Percentiles rank a stretch among this genome's conserved stretches.
phyloP scores from a whole-genome alignment of 2,329 filamentous ascomycete species.

The Eutypella sp. region DNA sequence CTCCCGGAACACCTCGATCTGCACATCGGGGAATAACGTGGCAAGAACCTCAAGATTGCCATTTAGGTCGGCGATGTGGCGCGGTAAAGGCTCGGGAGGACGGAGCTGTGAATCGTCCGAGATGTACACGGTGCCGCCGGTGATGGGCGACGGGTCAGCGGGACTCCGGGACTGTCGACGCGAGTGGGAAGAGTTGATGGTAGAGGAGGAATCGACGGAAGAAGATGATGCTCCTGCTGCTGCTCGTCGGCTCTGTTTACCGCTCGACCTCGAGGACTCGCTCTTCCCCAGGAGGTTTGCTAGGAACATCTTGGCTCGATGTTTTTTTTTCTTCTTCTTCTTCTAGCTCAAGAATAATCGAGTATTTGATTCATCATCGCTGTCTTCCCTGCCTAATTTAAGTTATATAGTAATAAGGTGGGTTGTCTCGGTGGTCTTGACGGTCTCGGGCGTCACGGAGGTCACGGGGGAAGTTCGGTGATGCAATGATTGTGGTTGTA shows the following conservation, averaged over 20 bases:
- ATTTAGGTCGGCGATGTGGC: conserved; percentile 66
- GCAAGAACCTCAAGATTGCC: conserved; percentile 62
- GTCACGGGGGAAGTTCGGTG: too few relatives aligned
- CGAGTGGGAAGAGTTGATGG: conserved; percentile 13
- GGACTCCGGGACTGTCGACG: conserved; percentile 11
- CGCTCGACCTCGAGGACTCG: conserved; percentile 11
- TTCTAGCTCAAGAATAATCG: not conserved
- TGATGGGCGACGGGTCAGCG: conserved; percentile 16
- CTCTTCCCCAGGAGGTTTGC: conserved; percentile 18
- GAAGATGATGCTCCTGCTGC: not conserved
- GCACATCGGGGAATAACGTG: conserved; percentile 73
- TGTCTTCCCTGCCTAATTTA: not conserved
- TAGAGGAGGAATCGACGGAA: too few relatives aligned
- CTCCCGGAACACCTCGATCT: conserved; percentile 76
- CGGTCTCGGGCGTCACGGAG: too few relatives aligned
- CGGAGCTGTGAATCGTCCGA: conserved; percentile 51
- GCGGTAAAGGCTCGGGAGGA: conserved; percentile 44
- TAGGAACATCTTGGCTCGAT: conserved; percentile 14
- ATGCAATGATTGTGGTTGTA: too few relatives aligned
- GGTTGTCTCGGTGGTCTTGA: too few relatives aligned
- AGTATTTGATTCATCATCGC: not conserved
- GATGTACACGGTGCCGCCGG: conserved; percentile 42
- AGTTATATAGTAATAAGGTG: too few relatives aligned
- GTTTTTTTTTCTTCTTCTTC: too few relatives aligned
- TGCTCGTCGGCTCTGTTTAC: conserved; percentile 6